Evolutionary conservation across 2,329 filamentous ascomycete species (phyloP).

Genomic region (Mycogone perniciosa): DNA sequence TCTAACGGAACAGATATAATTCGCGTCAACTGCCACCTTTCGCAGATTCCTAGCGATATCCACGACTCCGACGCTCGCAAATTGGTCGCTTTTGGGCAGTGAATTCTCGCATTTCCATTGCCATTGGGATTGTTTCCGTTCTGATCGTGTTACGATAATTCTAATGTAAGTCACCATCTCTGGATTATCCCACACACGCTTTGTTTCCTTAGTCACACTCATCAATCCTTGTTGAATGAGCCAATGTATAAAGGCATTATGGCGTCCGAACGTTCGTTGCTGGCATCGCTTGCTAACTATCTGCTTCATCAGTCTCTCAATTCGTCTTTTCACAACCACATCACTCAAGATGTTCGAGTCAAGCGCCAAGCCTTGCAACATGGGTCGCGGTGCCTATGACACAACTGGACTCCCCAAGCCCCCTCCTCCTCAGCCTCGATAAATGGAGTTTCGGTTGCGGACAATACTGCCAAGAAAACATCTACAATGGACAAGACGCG

Average conservation of each 20-base stretch:
- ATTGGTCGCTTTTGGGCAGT: slow-evolving; percentile 16
- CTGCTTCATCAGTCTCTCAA: too few species aligned
- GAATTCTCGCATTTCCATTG: too few species aligned
- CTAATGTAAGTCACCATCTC: too few species aligned
- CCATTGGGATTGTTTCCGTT: too few species aligned
- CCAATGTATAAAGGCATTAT: too few species aligned
- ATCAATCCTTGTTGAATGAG: too few species aligned
- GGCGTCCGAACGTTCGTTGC: too few species aligned
- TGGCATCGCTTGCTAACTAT: too few species aligned
- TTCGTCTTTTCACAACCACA: background rate
- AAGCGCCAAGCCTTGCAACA: slow-evolving; percentile 33
- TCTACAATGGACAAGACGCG: slow-evolving; percentile 13
- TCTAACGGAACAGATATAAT: too few species aligned
- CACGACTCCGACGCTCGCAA: slow-evolving; percentile 16
- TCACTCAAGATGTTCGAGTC: slow-evolving; percentile 31
- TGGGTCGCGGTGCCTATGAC: slow-evolving; percentile 48
- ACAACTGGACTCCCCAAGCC: slow-evolving; percentile 45
- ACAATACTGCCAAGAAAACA: slow-evolving; percentile 2
- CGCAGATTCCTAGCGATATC: slow-evolving; percentile 31
- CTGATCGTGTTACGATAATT: too few species aligned
- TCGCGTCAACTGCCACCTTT: slow-evolving; percentile 13
- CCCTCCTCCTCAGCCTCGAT: slow-evolving; percentile 36
- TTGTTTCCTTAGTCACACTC: too few species aligned
- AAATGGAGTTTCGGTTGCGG: slow-evolving; percentile 14
- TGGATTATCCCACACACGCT: too few species aligned